Percentiles rank a stretch among this genome's conserved stretches.
Evolutionary conservation across 257 asterid species (phyloP).

Genomic region (Osmanthus fragrans): DNA sequence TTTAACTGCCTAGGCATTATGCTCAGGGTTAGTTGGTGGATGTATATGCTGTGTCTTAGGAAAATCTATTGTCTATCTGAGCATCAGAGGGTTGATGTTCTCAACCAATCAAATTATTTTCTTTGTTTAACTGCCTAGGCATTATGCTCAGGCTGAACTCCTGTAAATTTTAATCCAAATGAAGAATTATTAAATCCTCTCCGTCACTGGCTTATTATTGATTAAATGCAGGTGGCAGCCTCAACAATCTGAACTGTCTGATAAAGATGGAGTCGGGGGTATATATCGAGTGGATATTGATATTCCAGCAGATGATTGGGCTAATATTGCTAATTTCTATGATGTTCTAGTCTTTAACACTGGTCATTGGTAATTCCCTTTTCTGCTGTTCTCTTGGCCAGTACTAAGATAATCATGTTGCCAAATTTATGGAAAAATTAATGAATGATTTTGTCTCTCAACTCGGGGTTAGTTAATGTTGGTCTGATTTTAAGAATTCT

Average conservation of each 20-base stretch:
- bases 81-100: background rate
- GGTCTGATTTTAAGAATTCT: background rate
- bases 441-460: background rate
- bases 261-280: constrained; percentile 58
- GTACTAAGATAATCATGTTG: background rate
- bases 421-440: background rate
- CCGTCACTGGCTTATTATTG: constrained; percentile 65
- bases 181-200: background rate
- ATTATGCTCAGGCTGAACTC: background rate
- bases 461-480: background rate
- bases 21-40: background rate
- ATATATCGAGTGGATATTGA: constrained; percentile 81
- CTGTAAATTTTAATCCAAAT: background rate
- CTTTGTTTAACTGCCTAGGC: background rate
- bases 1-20: background rate
- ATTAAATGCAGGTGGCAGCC: constrained; percentile 81
- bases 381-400: constrained; percentile 18
- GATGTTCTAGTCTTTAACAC: constrained; percentile 86
- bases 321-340: constrained; percentile 66
- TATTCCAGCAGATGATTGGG: constrained; percentile 85
- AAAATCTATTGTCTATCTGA: background rate
- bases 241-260: constrained; percentile 45
- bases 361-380: constrained; percentile 78
- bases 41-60: background rate
- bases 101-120: background rate